phyloP scores from a whole-genome alignment of 2,329 filamentous ascomycete species.

The Colletotrichum musicola region DNA sequence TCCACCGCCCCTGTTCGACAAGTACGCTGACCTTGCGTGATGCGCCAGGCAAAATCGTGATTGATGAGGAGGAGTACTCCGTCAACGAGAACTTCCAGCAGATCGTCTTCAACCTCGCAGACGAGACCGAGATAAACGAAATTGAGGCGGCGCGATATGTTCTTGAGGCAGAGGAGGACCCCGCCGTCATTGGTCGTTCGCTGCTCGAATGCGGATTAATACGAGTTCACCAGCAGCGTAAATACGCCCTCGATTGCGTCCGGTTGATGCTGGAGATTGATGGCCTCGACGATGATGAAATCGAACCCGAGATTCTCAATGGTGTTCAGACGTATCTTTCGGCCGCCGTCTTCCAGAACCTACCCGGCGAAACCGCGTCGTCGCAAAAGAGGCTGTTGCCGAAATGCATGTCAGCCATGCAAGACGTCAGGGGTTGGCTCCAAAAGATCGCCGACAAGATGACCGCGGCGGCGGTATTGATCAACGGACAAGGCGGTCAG shows the following conservation, averaged over 20 bases:
- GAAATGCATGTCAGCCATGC: slow-evolving; percentile 82
- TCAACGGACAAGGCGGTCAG: slow-evolving; percentile 66
- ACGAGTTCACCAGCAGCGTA: slow-evolving; percentile 87
- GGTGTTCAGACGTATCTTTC: slow-evolving; percentile 67
- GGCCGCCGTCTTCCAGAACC: slow-evolving; percentile 66
- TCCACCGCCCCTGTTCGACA: not conserved
- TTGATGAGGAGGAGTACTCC: slow-evolving; percentile 80
- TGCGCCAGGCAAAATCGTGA: slow-evolving; percentile 76
- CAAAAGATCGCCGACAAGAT: slow-evolving; percentile 81
- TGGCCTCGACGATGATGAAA: slow-evolving; percentile 69
- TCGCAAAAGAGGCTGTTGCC: slow-evolving; percentile 67
- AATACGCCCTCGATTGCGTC: slow-evolving; percentile 85
- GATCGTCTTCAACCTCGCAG: slow-evolving; percentile 82
- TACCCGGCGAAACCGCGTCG: slow-evolving; percentile 34
- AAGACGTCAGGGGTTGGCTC: slow-evolving; percentile 81
- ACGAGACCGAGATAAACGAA: slow-evolving; percentile 92
- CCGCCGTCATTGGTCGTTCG: slow-evolving; percentile 76
- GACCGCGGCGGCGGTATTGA: slow-evolving; percentile 80
- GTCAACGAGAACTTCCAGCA: slow-evolving; percentile 92
- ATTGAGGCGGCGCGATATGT: slow-evolving; percentile 83
- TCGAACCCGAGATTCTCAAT: slow-evolving; percentile 63
- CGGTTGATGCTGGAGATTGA: slow-evolving; percentile 81
- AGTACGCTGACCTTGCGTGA: slow-evolving; percentile 40
- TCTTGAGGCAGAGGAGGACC: slow-evolving; percentile 78
- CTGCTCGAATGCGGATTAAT: slow-evolving; percentile 85